phyloP scores from a whole-genome alignment of 2,329 filamentous ascomycete species.

The Amauroascus niger region DNA sequence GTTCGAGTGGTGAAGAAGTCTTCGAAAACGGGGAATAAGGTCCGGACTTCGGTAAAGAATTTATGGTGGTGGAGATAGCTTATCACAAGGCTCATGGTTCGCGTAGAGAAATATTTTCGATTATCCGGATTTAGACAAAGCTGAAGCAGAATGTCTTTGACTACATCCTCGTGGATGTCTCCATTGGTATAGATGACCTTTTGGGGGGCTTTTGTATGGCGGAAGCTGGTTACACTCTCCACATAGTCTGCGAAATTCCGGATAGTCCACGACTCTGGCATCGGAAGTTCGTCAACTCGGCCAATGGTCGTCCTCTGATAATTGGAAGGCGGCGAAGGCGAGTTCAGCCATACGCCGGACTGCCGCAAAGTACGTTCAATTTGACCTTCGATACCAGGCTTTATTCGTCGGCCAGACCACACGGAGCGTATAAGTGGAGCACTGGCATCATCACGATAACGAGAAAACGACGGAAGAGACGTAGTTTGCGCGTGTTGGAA shows the following conservation, averaged over 20 bases:
- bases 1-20: constrained; percentile 32
- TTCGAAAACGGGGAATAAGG: constrained; percentile 30
- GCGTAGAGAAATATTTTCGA: constrained; percentile 29
- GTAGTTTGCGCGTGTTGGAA: neutral
- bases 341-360: neutral
- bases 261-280: constrained; percentile 24
- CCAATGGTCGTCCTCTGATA: neutral
- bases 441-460: neutral
- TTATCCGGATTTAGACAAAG: constrained; percentile 29
- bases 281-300: constrained; percentile 12
- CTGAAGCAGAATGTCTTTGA: constrained; percentile 21
- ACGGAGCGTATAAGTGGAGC: constrained; percentile 10
- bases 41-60: constrained; percentile 25
- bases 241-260: constrained; percentile 33
- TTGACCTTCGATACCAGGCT: neutral
- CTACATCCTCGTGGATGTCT: constrained; percentile 16
- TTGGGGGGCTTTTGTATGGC: constrained; percentile 9
- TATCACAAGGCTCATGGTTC: constrained; percentile 35
- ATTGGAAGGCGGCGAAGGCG: neutral
- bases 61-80: constrained; percentile 30
- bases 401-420: constrained; percentile 4
- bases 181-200: constrained; percentile 7
- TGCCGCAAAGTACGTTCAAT: constrained; percentile 3
- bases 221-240: constrained; percentile 27
- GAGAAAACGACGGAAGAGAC: constrained; percentile 2